A percentile compares a stretch with the other conserved stretches of the same genome.
These are phyloP conservation scores for Camellia japonica DNA, from an alignment of 148 eudicot species.

Conservation along the genomic window DNA sequence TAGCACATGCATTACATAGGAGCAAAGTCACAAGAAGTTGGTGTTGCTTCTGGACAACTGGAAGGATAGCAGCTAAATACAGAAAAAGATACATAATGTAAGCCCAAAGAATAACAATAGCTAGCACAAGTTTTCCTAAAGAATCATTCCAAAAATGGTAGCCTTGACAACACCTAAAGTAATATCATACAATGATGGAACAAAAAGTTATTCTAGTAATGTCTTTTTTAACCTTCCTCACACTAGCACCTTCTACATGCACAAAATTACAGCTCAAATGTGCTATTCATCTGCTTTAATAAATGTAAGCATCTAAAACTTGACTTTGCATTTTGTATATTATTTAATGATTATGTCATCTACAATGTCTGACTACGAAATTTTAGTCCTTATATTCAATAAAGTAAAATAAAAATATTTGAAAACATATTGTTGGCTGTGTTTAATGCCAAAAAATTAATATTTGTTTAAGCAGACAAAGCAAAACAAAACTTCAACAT, in stretches of 20 bases:
- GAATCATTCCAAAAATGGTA: background rate
- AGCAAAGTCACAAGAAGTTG: conserved; percentile 46
- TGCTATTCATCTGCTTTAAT: background rate
- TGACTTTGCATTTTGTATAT: background rate
- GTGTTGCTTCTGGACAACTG: conserved; percentile 42
- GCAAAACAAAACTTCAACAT: background rate
- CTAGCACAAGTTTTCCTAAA: background rate
- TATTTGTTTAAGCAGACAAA: background rate
- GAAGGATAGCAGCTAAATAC: conserved; percentile 40
- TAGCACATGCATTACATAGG: conserved; percentile 49
- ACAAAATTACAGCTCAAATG: background rate
- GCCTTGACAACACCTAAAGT: background rate
- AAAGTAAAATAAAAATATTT: background rate
- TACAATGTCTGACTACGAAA: background rate
- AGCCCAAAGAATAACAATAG: background rate
- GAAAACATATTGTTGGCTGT: background rate
- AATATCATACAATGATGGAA: background rate
- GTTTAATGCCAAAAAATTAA: background rate
- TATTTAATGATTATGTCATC: background rate
- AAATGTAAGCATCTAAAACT: background rate
- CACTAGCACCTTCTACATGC: background rate
- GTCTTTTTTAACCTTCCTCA: background rate
- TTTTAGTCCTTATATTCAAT: background rate
- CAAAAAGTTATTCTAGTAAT: background rate
- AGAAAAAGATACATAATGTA: conserved; percentile 3